Base-by-base conservation (phyloP, 352 stramenopile genomes). In the Pythium folliculosum region DNA sequence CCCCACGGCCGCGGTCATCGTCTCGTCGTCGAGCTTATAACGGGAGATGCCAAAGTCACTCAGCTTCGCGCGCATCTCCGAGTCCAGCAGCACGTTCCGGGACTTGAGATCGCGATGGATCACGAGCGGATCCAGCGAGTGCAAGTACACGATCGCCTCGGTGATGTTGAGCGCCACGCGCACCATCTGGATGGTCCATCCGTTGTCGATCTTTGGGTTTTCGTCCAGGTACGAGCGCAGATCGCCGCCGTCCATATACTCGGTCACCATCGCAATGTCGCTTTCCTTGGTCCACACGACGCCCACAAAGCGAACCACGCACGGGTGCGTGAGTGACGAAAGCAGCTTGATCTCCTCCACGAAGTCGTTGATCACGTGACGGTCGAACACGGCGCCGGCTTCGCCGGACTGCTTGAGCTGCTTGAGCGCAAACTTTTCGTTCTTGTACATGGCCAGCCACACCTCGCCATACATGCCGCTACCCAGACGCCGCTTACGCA, bases 71-170 rank as follows among this genome's bases (percentile, higher is more conserved):
- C 52, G 27, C 35, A 69, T 64, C 8, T 68, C 44, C 8, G 47
- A 50, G 16, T 61, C 56, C 0, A 84, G 54, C 25, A 84, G 51
- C 38, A 84, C 65, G 27, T 82, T 81, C 0, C 69, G 70, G 0
- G 75, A 81, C 50, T 77, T 82, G 13, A 84, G 63, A 47, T 78
- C 74, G 21, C 70, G 72, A 37, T 71, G 65, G 32, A 72, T 63
- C 52, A 72, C 16, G 6, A 51, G 6, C 6, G 65, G 51, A 14
- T 72, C 59, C 13, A 68, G 35, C 60, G 66, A 68, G 43, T 73
- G 66, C 30, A 73, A 35, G 35, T 73, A 73, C 38, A 70, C 67
- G 30, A 73, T 40, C 16, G 67, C 67, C 32, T 73, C 67, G 22
- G 57, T 47, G 38, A 73, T 66, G 19, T 73, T 50, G 23, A 70